These are phyloP conservation scores for Didymella glomerata DNA, from an alignment of 2,329 filamentous ascomycete species.

Conservation along the genomic window DNA sequence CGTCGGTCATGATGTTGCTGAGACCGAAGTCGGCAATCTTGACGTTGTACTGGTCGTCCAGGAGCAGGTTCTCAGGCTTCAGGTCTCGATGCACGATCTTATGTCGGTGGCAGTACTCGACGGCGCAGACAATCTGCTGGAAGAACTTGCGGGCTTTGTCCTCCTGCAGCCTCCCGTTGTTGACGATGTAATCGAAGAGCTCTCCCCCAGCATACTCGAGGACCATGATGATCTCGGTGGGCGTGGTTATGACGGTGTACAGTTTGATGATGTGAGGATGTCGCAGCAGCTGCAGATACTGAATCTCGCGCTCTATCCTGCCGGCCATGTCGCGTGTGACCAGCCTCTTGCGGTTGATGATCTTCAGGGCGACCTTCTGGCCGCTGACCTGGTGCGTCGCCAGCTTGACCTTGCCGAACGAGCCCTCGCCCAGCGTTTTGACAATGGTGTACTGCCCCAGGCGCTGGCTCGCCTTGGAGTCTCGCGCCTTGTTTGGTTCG, in stretches of 20 bases:
- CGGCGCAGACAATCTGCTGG: slow-evolving; percentile 97
- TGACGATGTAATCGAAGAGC: slow-evolving; percentile 97
- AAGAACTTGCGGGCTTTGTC: slow-evolving; percentile 96
- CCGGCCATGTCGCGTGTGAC: slow-evolving; percentile 98
- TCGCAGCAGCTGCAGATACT: slow-evolving; percentile 92
- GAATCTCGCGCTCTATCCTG: slow-evolving; percentile 95
- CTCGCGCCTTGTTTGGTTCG: slow-evolving; percentile 55
- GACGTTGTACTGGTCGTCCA: slow-evolving; percentile 95
- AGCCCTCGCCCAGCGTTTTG: slow-evolving; percentile 91
- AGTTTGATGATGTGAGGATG: slow-evolving; percentile 99
- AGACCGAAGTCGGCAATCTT: slow-evolving; percentile 99
- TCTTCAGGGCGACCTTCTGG: slow-evolving; percentile 97
- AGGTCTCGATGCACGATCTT: slow-evolving; percentile 98
- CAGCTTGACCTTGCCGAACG: slow-evolving; percentile 98
- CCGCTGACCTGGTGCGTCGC: slow-evolving; percentile 90
- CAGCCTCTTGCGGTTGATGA: slow-evolving; percentile 94
- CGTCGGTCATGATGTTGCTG: slow-evolving; percentile 99
- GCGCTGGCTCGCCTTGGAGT: slow-evolving; percentile 76
- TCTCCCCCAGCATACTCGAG: slow-evolving; percentile 97
- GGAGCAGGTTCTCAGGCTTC: slow-evolving; percentile 94
- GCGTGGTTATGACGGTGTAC: slow-evolving; percentile 97
- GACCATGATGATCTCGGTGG: slow-evolving; percentile 97
- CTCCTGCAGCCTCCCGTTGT: slow-evolving; percentile 90
- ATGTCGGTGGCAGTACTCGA: slow-evolving; percentile 98
- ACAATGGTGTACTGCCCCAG: slow-evolving; percentile 92